Conservation (phyloP, 805 yeast species). For the Sporopachydermia quercuum region DNA sequence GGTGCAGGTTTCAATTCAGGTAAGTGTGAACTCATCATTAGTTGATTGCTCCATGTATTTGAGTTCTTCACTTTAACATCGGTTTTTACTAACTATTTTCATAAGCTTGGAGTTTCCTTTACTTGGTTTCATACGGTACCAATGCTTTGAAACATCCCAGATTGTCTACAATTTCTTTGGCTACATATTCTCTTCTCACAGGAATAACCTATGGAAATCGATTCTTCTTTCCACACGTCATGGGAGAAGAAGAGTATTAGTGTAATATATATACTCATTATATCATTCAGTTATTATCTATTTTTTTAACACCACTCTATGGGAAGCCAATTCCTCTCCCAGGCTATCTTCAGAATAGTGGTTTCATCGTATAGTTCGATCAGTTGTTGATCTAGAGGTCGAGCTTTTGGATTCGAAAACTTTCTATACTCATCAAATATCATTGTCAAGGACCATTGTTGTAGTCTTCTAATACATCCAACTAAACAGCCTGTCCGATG, state of each 20-base stretch:
- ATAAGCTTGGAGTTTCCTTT: slow-evolving; percentile 1
- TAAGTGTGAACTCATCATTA: not conserved
- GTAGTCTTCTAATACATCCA: slow-evolving; percentile 80
- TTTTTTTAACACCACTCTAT: slow-evolving; percentile 36
- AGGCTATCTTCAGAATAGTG: slow-evolving; percentile 42
- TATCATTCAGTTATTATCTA: no score
- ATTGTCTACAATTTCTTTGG: not conserved
- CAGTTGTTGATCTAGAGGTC: slow-evolving; percentile 92
- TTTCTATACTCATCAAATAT: slow-evolving; percentile 91
- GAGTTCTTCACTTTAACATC: no score
- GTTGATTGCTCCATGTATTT: no score
- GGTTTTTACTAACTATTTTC: no score
- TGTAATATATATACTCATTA: no score
- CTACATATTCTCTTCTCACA: not conserved
- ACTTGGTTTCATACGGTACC: not conserved
- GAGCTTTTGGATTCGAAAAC: slow-evolving; percentile 87
- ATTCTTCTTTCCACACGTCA: not conserved
- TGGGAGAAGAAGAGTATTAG: not conserved
- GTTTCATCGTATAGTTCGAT: slow-evolving; percentile 75
- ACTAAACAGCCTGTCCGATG: slow-evolving; percentile 95
- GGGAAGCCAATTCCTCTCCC: slow-evolving; percentile 44
- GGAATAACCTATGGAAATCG: not conserved
- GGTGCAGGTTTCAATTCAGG: not conserved
- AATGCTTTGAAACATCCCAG: not conserved
- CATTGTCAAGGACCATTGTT: slow-evolving; percentile 86